Conservation (phyloP, 2,329 filamentous ascomycete species). For the Celoporthe dispersa region DNA sequence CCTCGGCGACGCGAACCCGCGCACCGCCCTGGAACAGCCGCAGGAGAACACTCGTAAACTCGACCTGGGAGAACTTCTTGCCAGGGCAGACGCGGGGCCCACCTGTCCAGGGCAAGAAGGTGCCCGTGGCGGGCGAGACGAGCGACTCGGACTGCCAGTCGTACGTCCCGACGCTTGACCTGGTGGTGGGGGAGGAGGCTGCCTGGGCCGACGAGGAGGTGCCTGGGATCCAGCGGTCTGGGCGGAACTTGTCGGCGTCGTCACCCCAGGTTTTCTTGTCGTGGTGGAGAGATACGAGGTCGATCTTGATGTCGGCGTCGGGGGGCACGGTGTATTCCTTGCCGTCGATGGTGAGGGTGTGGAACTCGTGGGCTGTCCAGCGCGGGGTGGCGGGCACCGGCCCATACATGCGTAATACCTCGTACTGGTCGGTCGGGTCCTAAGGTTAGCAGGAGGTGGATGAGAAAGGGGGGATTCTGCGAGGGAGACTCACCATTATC, state of each 20-base stretch:
- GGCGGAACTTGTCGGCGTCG: constrained; percentile 13
- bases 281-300: constrained; percentile 15
- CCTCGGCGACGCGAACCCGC: constrained; percentile 1
- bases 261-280: constrained; percentile 14
- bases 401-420: constrained; percentile 21
- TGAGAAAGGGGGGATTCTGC: not conserved
- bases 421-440: constrained; percentile 10
- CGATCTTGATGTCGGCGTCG: constrained; percentile 13
- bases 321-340: constrained; percentile 13
- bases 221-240: constrained; percentile 20
- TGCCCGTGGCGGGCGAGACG: not conserved
- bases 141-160: constrained; percentile 21
- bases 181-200: not conserved
- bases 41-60: constrained; percentile 17
- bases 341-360: constrained; percentile 14
- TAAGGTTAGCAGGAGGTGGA: not conserved
- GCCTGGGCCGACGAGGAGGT: not conserved
- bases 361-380: constrained; percentile 6
- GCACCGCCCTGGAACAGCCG: constrained; percentile 3
- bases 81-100: constrained; percentile 16
- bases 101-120: constrained; percentile 14
- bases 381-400: constrained; percentile 18
- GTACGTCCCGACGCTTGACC: not conserved
- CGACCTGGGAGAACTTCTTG: constrained; percentile 24
- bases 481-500: constrained; percentile 17